phyloP scores from a whole-genome alignment of 768 basidiomycete species.

The Phlebiopsis gigantea region DNA sequence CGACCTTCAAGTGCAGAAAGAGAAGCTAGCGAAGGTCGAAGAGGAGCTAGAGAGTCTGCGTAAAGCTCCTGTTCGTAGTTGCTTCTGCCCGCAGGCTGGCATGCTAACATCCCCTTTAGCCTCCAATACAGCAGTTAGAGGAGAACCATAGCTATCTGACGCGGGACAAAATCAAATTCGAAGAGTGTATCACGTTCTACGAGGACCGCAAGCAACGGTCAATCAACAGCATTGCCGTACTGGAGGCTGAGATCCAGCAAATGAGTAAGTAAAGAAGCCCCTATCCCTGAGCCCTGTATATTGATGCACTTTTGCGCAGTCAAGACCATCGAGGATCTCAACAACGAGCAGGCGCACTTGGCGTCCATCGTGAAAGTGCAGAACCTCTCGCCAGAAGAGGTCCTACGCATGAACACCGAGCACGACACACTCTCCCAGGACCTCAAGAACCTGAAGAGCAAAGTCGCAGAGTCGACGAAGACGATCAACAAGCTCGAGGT shows the following conservation, averaged over 20 bases:
- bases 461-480: conserved; percentile 69
- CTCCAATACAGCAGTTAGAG: conserved; percentile 59
- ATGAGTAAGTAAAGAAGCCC: conserved; percentile 40
- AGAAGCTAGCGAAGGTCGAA: conserved; percentile 40
- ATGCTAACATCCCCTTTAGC: conserved; percentile 9
- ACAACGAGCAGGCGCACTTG: conserved; percentile 58
- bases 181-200: conserved; percentile 65
- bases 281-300: neutral
- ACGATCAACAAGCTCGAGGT: conserved; percentile 79
- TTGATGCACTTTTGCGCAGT: neutral
- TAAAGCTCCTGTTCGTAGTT: conserved; percentile 49
- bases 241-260: conserved; percentile 57
- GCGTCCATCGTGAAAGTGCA: conserved; percentile 71
- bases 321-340: conserved; percentile 41
- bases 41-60: conserved; percentile 53
- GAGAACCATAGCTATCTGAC: conserved; percentile 59
- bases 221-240: conserved; percentile 58
- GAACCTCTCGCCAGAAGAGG: conserved; percentile 89
- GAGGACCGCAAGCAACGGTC: conserved; percentile 66
- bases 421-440: conserved; percentile 72
- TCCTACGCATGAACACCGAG: conserved; percentile 85
- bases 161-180: conserved; percentile 74
- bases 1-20: conserved; percentile 56
- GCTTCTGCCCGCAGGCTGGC: neutral
- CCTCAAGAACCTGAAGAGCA: conserved; percentile 71